Base-by-base conservation (phyloP, 148 eudicot genomes). In the Heliamphora exappendiculata region DNA sequence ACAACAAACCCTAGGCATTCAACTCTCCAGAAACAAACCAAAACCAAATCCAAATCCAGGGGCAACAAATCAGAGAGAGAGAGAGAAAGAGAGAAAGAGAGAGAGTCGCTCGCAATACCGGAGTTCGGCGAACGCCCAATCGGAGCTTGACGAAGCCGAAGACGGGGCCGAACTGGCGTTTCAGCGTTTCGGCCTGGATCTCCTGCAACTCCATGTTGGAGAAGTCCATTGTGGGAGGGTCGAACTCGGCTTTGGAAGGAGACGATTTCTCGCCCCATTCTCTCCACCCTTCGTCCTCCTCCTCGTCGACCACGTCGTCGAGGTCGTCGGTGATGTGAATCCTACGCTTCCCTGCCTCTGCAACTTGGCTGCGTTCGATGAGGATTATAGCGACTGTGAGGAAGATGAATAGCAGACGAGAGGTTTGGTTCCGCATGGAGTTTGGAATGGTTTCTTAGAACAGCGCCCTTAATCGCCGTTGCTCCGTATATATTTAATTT, bases 111-210 rank as follows among this genome's bases (percentile, higher is more conserved):
- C 11, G 44, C 31, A 1, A 42, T 85, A 94, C 98, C 92, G 76
- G 84, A 72, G 91, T 89, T 29, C 92, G 80, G 1, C 36, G 80
- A 37, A 74, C 73, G 42, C 91, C 93, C 36, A 88, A 72, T 60
- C 82, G 86, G 83, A 94, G 97, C 86, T 94, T 94, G 37, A 87
- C 91, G 65, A 94, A 94, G 13, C 98, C 98, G 55, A 90, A 88
- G 29, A 88, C 82, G 0, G 91, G 93, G 0, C 97, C 97, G 4
- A 76, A 20, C 47, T 92, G 90, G 8, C 83, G 81, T 80, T 89
- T 94, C 76, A 81, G 81, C 84, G 92, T 78, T 29, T 90, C 80
- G 7, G 78, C 86, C 78, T 91, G 96, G 51, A 94, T 88, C 75
- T 89, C 78, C 1, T 81, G 28, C 42, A 82, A 36, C 1, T 83